Conservation (phyloP, 1,139 yeast species). For the Taphrina pruni region DNA sequence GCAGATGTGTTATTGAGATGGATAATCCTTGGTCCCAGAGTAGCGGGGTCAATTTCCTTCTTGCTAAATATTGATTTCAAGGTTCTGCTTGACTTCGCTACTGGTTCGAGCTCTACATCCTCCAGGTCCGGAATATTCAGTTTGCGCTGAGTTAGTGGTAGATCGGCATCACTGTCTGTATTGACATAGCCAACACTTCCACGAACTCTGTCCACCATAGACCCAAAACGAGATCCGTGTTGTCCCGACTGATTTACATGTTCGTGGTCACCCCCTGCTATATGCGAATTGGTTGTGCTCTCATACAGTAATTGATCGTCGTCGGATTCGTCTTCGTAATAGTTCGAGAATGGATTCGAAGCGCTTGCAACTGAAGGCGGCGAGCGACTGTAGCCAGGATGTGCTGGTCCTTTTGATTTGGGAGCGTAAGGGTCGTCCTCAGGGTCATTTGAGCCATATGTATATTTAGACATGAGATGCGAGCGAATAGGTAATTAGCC, state of each 20-base stretch:
- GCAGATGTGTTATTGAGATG: constrained; percentile 65
- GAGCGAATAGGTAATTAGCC: neutral
- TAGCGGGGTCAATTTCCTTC: constrained; percentile 50
- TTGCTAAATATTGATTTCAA: constrained; percentile 48
- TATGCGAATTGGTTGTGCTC: neutral
- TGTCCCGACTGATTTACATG: neutral
- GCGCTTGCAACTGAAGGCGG: constrained; percentile 36
- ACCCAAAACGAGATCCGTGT: constrained; percentile 26
- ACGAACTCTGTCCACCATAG: constrained; percentile 29
- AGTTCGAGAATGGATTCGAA: constrained; percentile 35
- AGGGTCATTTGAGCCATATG: constrained; percentile 6
- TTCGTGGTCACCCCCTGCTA: neutral
- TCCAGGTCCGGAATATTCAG: constrained; percentile 13
- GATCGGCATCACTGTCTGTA: constrained; percentile 40
- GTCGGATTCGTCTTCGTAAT: constrained; percentile 39
- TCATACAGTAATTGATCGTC: constrained; percentile 32
- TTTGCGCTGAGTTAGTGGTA: constrained; percentile 44
- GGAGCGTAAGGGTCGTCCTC: constrained; percentile 28
- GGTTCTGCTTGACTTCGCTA: constrained; percentile 1
- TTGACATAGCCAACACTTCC: constrained; percentile 23
- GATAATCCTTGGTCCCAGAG: constrained; percentile 69
- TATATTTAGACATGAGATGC: constrained; percentile 9
- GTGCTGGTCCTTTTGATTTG: neutral
- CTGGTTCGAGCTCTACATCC: constrained; percentile 18
- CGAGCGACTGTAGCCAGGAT: constrained; percentile 24